Conservation (phyloP, 2,329 filamentous ascomycete species). For the Nothopassalora personata region DNA sequence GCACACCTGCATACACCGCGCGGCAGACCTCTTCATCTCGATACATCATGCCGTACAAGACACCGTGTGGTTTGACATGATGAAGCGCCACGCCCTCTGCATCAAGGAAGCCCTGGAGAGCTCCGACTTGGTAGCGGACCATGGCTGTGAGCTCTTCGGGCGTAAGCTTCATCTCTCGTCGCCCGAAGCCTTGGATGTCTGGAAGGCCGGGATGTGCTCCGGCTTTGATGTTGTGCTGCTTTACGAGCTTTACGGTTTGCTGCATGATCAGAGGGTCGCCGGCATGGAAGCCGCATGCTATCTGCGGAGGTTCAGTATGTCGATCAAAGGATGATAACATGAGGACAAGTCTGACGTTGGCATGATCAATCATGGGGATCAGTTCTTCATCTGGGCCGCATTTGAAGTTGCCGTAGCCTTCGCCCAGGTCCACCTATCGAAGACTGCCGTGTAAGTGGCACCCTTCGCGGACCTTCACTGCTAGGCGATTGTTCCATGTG, state of each 20-base stretch:
- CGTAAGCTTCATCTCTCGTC: conserved; percentile 56
- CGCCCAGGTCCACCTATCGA: conserved; percentile 43
- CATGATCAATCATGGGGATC: conserved; percentile 57
- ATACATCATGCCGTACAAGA: conserved; percentile 53
- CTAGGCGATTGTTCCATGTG: too few species aligned
- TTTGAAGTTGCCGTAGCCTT: conserved; percentile 48
- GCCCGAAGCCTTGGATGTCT: conserved; percentile 61
- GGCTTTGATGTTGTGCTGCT: conserved; percentile 51
- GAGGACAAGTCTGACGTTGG: conserved; percentile 38
- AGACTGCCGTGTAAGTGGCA: too few species aligned
- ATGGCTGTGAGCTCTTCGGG: conserved; percentile 39
- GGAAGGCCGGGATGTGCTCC: conserved; percentile 61
- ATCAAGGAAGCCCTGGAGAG: conserved; percentile 55
- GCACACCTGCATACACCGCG: conserved; percentile 51
- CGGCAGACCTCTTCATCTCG: conserved; percentile 48
- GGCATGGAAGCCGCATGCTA: conserved; percentile 34
- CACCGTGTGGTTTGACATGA: conserved; percentile 54
- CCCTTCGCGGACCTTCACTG: too few species aligned
- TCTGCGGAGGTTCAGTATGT: background rate
- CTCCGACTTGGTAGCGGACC: conserved; percentile 59
- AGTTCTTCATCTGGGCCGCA: conserved; percentile 56
- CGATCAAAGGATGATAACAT: background rate
- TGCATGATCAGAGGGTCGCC: conserved; percentile 62
- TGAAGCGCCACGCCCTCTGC: conserved; percentile 52
- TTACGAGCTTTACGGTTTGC: conserved; percentile 54